Conservation (phyloP, 1,139 yeast species). For the Scheffersomyces segobiensis region DNA sequence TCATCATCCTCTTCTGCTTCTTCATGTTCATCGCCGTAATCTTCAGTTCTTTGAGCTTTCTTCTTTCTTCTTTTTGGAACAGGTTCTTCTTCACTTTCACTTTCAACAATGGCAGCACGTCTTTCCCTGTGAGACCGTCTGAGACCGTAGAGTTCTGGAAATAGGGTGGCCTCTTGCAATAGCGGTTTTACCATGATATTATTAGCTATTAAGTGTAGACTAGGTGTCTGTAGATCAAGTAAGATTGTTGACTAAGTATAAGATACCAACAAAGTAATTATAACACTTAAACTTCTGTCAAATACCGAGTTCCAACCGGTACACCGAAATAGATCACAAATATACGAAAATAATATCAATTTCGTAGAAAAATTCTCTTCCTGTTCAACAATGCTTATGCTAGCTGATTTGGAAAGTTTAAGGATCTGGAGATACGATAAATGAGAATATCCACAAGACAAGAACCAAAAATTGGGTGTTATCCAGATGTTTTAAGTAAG, state of each 20-base stretch:
- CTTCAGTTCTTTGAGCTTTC: conserved; percentile 19
- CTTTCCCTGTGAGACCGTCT: conserved; percentile 83
- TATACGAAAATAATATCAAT: not conserved
- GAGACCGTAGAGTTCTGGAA: conserved; percentile 91
- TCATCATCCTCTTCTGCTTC: conserved; percentile 29
- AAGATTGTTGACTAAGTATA: not conserved
- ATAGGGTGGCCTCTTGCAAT: conserved; percentile 48
- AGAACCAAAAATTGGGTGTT: not conserved
- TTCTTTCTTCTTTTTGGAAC: conserved; percentile 11
- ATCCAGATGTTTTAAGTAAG: not conserved
- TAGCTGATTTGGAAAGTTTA: not conserved
- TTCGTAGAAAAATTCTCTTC: not conserved
- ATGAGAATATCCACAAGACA: not conserved
- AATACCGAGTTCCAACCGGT: not conserved
- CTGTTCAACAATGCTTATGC: not conserved
- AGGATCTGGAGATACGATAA: not conserved
- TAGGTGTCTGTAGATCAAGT: not conserved
- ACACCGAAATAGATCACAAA: not conserved
- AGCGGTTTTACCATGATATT: conserved; percentile 19
- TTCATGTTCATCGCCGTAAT: conserved; percentile 26
- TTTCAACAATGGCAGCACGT: conserved; percentile 38
- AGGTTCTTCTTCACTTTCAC: conserved; percentile 34
- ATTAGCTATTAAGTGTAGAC: not conserved
- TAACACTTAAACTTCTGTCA: not conserved
- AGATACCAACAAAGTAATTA: not conserved